Evolutionary conservation across 2,329 filamentous ascomycete species (phyloP), one percentile per base, ranked within the genome.

Genomic region (Pestalotiopsis sp.): DNA sequence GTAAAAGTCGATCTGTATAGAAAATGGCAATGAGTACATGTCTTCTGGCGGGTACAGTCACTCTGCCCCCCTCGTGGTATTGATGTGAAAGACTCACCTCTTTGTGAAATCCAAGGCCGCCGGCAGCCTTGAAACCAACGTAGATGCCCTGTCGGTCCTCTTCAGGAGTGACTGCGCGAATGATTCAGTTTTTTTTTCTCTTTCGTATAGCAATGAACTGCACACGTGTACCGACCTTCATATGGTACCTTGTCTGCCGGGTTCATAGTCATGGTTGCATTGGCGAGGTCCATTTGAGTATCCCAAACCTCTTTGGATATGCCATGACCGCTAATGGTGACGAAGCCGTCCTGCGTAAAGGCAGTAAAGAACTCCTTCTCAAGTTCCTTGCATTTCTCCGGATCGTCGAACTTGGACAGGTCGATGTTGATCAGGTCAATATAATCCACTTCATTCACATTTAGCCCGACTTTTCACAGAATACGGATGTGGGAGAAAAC

Each of bases 81-180:
- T 45, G 4, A 45, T 45, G 13, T 36, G 17, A 12, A 17, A 17
- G 5, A 58, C 56, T 58, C 12, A 70, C 61, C 64, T 68, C 66
- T 58, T 68, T 70, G 49, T 64, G 69, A 36, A 70, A 70, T 66
- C 69, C 67, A 69, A 76, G 66, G 67, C 66, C 72, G 39, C 76
- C 75, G 3, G 76, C 65, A 13, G 74, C 73, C 69, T 78, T 78
- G 69, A 72, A 78, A 4, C 76, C 76, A 25, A 75, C 76, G 65
- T 77, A 78, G 0, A 74, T 67, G 14, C 76, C 76, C n/a, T 71
- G 72, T 17, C 71, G 72, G 56, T 77, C 76, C 62, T 77, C 76
- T 66, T 77, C 76, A 23, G 74, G 74, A 1, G 74, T 76, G 20
- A 75, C 76, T 76, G 31, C 14, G n/a, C n/a, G 12, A n/a, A 14